Evolutionary conservation across 108 stramenopile species (phyloP).

Genomic region (Cyclotella kingstonii): DNA sequence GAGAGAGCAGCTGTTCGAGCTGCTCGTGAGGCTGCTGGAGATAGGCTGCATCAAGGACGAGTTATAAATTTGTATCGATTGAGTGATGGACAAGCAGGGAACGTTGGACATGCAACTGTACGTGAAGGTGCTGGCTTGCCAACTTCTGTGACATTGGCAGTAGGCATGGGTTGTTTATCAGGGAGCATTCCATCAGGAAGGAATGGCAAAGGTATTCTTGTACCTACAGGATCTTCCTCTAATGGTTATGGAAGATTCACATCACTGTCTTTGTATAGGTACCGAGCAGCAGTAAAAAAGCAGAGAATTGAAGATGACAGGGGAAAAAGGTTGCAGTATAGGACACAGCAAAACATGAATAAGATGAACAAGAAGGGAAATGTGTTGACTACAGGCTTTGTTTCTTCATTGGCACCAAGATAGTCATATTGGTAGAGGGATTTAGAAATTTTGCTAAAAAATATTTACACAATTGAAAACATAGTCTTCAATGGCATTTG

Average conservation of each 20-base stretch:
- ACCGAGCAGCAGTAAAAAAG: conserved; percentile 77
- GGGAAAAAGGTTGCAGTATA: conserved; percentile 52
- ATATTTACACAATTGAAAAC: no score
- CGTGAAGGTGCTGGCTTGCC: conserved; percentile 21
- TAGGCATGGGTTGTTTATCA: conserved; percentile 7
- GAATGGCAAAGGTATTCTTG: conserved; percentile 26
- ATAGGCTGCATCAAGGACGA: conserved; percentile 69
- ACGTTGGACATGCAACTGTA: conserved; percentile 2
- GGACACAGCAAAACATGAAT: conserved; percentile 66
- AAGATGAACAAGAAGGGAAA: conserved; percentile 89
- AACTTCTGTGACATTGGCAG: conserved; percentile 9
- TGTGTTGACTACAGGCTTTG: conserved; percentile 74
- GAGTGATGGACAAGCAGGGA: conserved; percentile 7
- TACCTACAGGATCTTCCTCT: conserved; percentile 14
- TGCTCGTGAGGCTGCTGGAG: conserved; percentile 72
- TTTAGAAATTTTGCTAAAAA: no score
- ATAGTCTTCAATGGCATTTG: no score
- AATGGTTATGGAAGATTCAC: conserved; percentile 54
- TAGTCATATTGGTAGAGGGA: conserved; percentile 27
- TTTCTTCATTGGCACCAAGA: conserved; percentile 69
- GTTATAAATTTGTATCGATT: conserved; percentile 55
- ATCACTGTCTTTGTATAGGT: conserved; percentile 82
- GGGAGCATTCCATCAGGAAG: conserved; percentile 7
- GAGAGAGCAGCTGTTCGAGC: conserved; percentile 60
- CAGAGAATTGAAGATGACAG: conserved; percentile 61